A percentile compares a stretch with the other conserved stretches of the same genome.
Evolutionary conservation across 2,329 filamentous ascomycete genomes (phyloP).

Genomic region (Drechslera avenae): DNA sequence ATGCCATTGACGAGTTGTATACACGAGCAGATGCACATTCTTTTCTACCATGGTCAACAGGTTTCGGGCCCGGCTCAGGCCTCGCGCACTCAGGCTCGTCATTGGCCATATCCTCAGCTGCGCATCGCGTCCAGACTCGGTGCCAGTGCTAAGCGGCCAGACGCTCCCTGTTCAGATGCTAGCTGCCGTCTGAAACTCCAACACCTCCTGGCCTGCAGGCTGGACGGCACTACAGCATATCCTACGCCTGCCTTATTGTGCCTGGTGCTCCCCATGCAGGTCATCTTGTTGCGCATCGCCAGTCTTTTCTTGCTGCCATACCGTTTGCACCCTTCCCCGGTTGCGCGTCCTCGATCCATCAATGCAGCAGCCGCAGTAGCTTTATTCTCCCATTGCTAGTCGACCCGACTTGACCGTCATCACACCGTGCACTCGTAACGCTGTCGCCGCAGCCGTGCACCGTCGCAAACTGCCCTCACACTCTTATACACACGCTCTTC

Average conservation of each 20-base stretch:
- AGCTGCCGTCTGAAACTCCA: constrained; percentile 23
- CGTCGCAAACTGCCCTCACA: not conserved
- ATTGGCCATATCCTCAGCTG: constrained; percentile 4
- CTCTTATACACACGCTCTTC: not conserved
- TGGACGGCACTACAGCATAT: constrained; percentile 2
- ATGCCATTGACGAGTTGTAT: constrained; percentile 1
- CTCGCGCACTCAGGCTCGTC: not conserved
- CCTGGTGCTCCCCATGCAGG: not conserved
- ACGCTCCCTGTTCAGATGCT: constrained; percentile 18
- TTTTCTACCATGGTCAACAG: too few species aligned
- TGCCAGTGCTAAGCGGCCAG: not conserved
- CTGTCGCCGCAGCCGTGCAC: constrained; percentile 3
- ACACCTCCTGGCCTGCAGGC: constrained; percentile 19
- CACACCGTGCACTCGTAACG: constrained; percentile 2
- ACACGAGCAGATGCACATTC: not conserved
- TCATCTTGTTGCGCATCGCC: constrained; percentile 2
- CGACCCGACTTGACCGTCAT: constrained; percentile 5
- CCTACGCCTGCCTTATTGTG: not conserved
- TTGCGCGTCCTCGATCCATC: too few species aligned
- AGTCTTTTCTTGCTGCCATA: not conserved
- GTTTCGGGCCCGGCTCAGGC: not conserved
- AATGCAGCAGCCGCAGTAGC: not conserved
- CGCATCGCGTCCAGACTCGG: constrained; percentile 7
- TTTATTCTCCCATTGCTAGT: constrained; percentile 12
- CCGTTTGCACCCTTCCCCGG: too few species aligned